Percentiles rank a stretch among this genome's conserved stretches.
These are phyloP conservation scores for Thelonectria blattea DNA, from an alignment of 2,329 filamentous ascomycete genomes.

Conservation along the genomic window DNA sequence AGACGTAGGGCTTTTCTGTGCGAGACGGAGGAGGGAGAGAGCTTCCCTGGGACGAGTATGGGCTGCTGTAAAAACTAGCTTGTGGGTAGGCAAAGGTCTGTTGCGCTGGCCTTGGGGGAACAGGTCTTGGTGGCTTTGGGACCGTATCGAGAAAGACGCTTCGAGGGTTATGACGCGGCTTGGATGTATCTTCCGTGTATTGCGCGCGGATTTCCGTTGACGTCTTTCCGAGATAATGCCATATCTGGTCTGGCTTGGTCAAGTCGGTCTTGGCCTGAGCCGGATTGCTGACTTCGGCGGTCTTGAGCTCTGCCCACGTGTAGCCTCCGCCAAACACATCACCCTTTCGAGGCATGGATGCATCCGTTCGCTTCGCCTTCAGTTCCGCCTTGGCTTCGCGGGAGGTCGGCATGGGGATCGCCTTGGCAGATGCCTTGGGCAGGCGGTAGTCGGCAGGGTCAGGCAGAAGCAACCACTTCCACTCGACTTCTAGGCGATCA, in stretches of 20 bases:
- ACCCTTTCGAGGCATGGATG: constrained; percentile 68
- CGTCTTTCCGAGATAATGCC: constrained; percentile 84
- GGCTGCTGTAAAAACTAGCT: constrained; percentile 14
- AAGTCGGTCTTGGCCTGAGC: constrained; percentile 75
- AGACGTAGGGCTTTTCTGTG: constrained; percentile 57
- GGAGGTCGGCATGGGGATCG: constrained; percentile 71
- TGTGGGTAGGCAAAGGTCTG: constrained; percentile 39
- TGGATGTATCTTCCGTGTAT: constrained; percentile 78
- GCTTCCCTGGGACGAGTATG: constrained; percentile 10
- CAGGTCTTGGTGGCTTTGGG: constrained; percentile 56
- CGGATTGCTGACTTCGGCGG: constrained; percentile 61
- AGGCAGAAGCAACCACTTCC: constrained; percentile 81
- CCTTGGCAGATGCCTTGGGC: constrained; percentile 75
- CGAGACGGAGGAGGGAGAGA: constrained; percentile 12
- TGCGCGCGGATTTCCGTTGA: constrained; percentile 92
- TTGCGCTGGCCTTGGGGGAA: constrained; percentile 35
- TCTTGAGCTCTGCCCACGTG: constrained; percentile 82
- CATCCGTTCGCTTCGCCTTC: constrained; percentile 67
- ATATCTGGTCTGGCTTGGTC: constrained; percentile 74
- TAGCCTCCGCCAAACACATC: constrained; percentile 71
- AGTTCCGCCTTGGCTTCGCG: constrained; percentile 69
- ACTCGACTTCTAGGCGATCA: constrained; percentile 79
- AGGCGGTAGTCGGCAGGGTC: constrained; percentile 73
- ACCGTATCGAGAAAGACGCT: constrained; percentile 77
- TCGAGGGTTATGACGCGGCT: constrained; percentile 67